Percentiles rank a stretch among this genome's conserved stretches.
Evolutionary conservation across 2,329 filamentous ascomycete species (phyloP).

Genomic region (Lachnellula subtilissima): DNA sequence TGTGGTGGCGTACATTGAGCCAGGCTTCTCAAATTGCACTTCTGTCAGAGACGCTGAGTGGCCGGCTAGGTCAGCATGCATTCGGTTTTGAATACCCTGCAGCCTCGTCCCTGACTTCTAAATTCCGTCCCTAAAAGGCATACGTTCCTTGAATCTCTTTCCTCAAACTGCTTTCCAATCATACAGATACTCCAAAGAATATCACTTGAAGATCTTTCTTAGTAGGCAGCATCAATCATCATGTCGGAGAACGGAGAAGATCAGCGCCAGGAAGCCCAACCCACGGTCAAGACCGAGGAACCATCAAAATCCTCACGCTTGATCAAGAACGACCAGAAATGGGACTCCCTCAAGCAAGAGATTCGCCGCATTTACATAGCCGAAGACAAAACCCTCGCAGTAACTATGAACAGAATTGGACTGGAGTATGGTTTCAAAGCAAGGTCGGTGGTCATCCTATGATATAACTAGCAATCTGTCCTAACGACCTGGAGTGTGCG

Average conservation of each 20-base stretch:
- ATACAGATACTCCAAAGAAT: no score
- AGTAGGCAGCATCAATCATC: background rate
- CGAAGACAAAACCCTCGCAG: conserved; percentile 6
- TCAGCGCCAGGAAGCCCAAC: background rate
- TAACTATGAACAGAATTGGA: conserved; percentile 6
- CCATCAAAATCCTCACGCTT: background rate
- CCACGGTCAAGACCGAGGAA: background rate
- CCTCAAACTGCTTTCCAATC: no score
- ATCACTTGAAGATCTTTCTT: background rate
- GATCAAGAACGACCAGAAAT: conserved; percentile 12
- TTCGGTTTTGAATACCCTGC: background rate
- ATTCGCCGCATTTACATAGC: conserved; percentile 8
- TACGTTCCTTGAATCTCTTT: no score
- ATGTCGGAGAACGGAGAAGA: background rate
- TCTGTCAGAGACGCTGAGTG: background rate
- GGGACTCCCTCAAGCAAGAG: conserved; percentile 7
- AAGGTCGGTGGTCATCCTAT: background rate
- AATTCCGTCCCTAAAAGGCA: background rate
- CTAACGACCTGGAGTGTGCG: background rate
- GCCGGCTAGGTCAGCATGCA: background rate
- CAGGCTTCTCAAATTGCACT: background rate
- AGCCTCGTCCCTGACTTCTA: background rate
- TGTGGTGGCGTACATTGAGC: background rate
- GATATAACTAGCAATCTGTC: background rate
- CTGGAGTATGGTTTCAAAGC: conserved; percentile 7